Conservation (phyloP, 345 rosid genomes). For the Schrenkiella parvula region DNA sequence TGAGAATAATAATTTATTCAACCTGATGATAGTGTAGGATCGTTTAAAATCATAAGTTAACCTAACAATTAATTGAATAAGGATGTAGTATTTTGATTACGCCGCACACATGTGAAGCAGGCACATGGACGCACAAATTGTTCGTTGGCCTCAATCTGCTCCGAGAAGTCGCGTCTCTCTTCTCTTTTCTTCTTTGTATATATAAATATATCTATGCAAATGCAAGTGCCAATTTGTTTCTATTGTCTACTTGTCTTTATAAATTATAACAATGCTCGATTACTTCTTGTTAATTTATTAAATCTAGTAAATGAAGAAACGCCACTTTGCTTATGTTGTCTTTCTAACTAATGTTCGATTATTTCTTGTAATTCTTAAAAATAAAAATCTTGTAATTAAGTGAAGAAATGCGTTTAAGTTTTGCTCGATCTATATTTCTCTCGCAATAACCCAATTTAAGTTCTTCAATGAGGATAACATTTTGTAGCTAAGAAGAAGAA, state of each 20-base stretch:
- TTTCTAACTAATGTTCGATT: not conserved
- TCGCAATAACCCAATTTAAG: not conserved
- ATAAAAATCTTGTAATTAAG: not conserved
- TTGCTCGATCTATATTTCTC: not conserved
- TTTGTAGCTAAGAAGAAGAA: not conserved
- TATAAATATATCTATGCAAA: not conserved
- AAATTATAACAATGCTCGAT: not conserved
- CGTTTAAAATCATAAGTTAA: not conserved
- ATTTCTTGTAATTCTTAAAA: not conserved
- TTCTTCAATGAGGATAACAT: not conserved
- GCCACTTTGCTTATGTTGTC: slow-evolving; percentile 9
- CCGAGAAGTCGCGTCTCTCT: slow-evolving; percentile 57
- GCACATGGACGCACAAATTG: slow-evolving; percentile 20
- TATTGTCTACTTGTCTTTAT: not conserved
- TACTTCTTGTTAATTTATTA: not conserved
- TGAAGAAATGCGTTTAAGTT: not conserved
- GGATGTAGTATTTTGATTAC: not conserved
- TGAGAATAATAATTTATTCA: not conserved
- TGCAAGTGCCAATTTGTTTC: slow-evolving; percentile 4
- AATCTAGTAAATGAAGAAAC: not conserved
- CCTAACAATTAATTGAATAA: not conserved
- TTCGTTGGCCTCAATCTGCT: slow-evolving; percentile 39
- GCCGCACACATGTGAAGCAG: slow-evolving; percentile 25
- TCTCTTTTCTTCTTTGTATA: not conserved
- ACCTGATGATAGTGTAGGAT: not conserved